These are phyloP conservation scores for Daldinia sp. DNA, from an alignment of 2,329 filamentous ascomycete genomes.

Conservation along the genomic window DNA sequence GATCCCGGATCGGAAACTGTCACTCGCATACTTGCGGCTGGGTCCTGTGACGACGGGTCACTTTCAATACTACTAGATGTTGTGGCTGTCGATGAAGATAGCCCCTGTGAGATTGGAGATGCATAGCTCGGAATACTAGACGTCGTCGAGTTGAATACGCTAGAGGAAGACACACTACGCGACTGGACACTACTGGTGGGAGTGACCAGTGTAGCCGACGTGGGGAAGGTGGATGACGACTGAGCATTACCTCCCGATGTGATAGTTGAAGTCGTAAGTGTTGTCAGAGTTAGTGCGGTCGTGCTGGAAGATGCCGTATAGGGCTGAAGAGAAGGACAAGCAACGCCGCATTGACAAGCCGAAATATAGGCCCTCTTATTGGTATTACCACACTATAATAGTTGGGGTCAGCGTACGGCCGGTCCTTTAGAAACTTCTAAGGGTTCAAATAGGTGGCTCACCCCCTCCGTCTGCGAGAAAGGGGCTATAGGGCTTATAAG, in stretches of 20 bases:
- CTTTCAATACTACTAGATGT: slow-evolving; percentile 4
- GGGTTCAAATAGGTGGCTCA: not conserved
- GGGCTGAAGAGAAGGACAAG: slow-evolving; percentile 32
- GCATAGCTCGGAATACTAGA: slow-evolving; percentile 12
- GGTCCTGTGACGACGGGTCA: slow-evolving; percentile 8
- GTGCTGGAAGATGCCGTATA: slow-evolving; percentile 13
- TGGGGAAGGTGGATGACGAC: slow-evolving; percentile 9
- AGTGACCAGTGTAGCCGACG: not conserved
- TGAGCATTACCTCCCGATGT: slow-evolving; percentile 15
- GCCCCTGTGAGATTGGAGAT: not conserved
- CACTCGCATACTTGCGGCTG: slow-evolving; percentile 6
- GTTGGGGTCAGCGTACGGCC: slow-evolving; percentile 12
- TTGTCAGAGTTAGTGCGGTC: slow-evolving; percentile 14
- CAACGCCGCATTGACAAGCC: slow-evolving; percentile 42
- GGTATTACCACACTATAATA: slow-evolving; percentile 40
- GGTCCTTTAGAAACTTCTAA: not conserved
- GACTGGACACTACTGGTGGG: not conserved
- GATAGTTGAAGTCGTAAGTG: slow-evolving; percentile 29
- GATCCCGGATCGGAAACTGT: slow-evolving; percentile 12
- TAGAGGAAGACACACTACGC: not conserved
- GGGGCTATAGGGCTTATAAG: not conserved
- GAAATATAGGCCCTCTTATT: slow-evolving; percentile 41
- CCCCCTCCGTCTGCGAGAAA: not conserved
- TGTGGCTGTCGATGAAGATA: slow-evolving; percentile 10
- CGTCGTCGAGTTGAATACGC: slow-evolving; percentile 6